A percentile compares a stretch with the other conserved stretches of the same genome.
phyloP scores from a whole-genome alignment of 2,329 filamentous ascomycete genomes.

The Trichoderma pleuroti region DNA sequence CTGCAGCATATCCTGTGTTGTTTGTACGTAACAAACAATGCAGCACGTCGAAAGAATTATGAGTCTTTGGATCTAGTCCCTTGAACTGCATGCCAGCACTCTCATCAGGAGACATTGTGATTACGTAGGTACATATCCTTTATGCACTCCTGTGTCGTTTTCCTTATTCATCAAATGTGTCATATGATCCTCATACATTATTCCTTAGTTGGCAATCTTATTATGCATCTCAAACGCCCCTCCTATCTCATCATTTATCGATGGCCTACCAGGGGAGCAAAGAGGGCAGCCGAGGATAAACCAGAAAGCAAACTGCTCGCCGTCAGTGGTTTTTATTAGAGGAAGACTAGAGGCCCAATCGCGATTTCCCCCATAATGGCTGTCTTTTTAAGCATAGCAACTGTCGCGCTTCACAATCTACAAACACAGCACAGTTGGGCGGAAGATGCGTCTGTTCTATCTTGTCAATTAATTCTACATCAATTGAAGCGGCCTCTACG shows the following conservation, averaged over 20 bases:
- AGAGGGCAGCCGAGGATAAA: background rate
- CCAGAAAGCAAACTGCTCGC: background rate
- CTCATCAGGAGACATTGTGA: too few relatives aligned
- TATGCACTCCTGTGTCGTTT: too few relatives aligned
- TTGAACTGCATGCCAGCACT: too few relatives aligned
- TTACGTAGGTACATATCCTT: too few relatives aligned
- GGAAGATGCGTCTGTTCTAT: background rate
- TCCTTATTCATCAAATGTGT: too few relatives aligned
- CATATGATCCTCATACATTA: too few relatives aligned
- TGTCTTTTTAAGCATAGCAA: background rate
- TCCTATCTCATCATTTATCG: background rate
- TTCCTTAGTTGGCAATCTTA: too few relatives aligned
- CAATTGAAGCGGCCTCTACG: background rate
- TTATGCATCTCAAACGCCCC: background rate
- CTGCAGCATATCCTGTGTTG: too few relatives aligned
- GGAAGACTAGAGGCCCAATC: background rate
- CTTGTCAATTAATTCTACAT: background rate
- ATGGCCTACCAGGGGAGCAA: background rate
- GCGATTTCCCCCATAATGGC: background rate
- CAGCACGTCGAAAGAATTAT: too few relatives aligned
- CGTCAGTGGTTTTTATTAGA: background rate
- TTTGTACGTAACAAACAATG: too few relatives aligned
- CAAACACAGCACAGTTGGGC: background rate
- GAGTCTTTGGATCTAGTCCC: too few relatives aligned
- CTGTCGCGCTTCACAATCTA: background rate